phyloP scores from a whole-genome alignment of 2,329 filamentous ascomycete species.

The Aureobasidium namibiae region DNA sequence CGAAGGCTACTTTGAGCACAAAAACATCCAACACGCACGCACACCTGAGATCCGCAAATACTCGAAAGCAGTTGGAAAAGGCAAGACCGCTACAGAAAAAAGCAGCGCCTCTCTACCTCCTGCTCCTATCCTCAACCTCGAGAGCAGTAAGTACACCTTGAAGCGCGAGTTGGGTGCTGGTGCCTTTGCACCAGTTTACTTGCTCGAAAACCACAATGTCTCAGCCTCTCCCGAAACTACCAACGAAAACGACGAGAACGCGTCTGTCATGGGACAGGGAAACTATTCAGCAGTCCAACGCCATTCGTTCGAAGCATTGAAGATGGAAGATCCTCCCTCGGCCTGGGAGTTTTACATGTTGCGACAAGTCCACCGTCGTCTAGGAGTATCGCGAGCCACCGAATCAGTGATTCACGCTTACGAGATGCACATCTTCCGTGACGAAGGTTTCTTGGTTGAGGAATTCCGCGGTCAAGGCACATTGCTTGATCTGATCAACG shows the following conservation, averaged over 20 bases:
- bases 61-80: conserved; percentile 57
- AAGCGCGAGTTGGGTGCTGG: conserved; percentile 84
- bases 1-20: conserved; percentile 70
- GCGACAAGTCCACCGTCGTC: conserved; percentile 66
- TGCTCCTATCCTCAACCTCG: conserved; percentile 60
- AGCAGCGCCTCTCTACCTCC: conserved; percentile 55
- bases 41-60: conserved; percentile 74
- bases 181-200: conserved; percentile 90
- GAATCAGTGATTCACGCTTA: conserved; percentile 76
- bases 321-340: conserved; percentile 84
- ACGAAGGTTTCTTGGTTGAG: conserved; percentile 84
- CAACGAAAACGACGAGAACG: conserved; percentile 40
- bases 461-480: conserved; percentile 86
- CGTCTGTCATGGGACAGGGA: conserved; percentile 50
- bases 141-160: conserved; percentile 63
- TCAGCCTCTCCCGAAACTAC: conserved; percentile 18
- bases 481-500: conserved; percentile 87
- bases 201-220: conserved; percentile 58
- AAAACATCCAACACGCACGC: conserved; percentile 54
- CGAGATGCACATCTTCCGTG: conserved; percentile 83
- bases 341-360: conserved; percentile 98
- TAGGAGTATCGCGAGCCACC: conserved; percentile 60
- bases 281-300: conserved; percentile 48
- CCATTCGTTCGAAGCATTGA: conserved; percentile 68
- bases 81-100: conserved; percentile 42